phyloP scores from a whole-genome alignment of 768 basidiomycete species.

The Serendipita vermifera region DNA sequence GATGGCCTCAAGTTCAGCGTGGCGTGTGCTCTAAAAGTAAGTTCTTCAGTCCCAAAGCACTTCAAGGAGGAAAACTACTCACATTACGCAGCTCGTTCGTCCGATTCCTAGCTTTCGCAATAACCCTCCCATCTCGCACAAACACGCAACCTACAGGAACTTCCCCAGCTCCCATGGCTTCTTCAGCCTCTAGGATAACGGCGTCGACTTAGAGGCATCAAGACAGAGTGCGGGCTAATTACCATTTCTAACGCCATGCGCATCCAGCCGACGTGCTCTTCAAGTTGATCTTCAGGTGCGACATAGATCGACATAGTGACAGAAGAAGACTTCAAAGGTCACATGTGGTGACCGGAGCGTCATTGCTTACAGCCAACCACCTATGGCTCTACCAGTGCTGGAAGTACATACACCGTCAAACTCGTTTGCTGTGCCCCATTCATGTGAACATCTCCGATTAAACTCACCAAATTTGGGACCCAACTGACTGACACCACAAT shows the following conservation, averaged over 20 bases:
- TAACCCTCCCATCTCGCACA: slow-evolving; percentile 58
- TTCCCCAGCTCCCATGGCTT: slow-evolving; percentile 72
- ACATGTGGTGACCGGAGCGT: no score
- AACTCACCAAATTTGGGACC: not conserved
- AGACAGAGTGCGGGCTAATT: slow-evolving; percentile 6
- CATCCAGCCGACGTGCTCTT: slow-evolving; percentile 52
- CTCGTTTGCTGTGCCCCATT: slow-evolving; percentile 65
- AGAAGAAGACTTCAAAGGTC: no score
- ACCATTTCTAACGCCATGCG: slow-evolving; percentile 73
- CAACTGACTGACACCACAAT: not conserved
- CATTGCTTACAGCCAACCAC: no score
- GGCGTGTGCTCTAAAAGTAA: slow-evolving; percentile 67
- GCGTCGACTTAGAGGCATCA: slow-evolving; percentile 12
- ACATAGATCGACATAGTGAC: slow-evolving; percentile 22
- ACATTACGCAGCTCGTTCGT: slow-evolving; percentile 94
- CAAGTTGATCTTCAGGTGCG: slow-evolving; percentile 25
- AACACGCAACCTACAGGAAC: slow-evolving; percentile 97
- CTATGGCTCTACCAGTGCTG: slow-evolving; percentile 21
- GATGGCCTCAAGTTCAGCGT: slow-evolving; percentile 95
- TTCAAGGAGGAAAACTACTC: slow-evolving; percentile 18
- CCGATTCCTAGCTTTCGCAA: slow-evolving; percentile 80
- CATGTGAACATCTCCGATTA: slow-evolving; percentile 34
- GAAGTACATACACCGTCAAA: slow-evolving; percentile 64
- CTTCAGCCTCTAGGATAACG: slow-evolving; percentile 47
- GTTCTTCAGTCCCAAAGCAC: not conserved